phyloP scores from a whole-genome alignment of 192 early-diverging fungal genomes.

The Jimgerdemannia flammicorona region DNA sequence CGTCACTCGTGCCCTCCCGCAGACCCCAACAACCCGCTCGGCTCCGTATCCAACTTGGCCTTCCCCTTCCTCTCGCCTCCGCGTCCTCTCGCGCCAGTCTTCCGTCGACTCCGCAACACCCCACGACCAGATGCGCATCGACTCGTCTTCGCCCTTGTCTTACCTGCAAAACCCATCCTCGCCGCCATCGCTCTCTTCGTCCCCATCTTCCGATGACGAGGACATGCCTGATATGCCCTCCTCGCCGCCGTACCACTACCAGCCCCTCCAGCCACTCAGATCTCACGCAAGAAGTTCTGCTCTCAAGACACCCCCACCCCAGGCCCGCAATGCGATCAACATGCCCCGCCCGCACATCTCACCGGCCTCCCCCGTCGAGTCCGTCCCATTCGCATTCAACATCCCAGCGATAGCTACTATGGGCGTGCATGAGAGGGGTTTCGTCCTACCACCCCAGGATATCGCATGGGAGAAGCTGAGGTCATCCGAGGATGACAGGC shows the following conservation, averaged over 20 bases:
- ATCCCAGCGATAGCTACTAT: slow-evolving; percentile 3
- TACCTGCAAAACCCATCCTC: not conserved
- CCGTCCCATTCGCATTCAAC: slow-evolving; percentile 8
- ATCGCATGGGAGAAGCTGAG: slow-evolving; percentile 36
- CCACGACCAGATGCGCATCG: not conserved
- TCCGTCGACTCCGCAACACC: slow-evolving; percentile 4
- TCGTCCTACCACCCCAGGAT: slow-evolving; percentile 23
- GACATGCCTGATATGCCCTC: slow-evolving; percentile 8
- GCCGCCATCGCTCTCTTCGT: slow-evolving; percentile 32
- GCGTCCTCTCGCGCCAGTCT: not conserved
- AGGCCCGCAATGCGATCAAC: not conserved
- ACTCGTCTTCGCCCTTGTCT: not conserved
- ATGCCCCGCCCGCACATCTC: not conserved
- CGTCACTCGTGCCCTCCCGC: not conserved
- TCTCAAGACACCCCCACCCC: not conserved
- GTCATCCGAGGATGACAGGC: slow-evolving; percentile 34
- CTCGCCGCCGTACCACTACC: slow-evolving; percentile 3
- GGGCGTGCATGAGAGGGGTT: slow-evolving; percentile 7
- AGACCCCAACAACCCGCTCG: not conserved
- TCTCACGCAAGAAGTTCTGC: not conserved
- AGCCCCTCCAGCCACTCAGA: slow-evolving; percentile 8
- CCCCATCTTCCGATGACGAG: slow-evolving; percentile 32
- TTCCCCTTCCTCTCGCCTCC: slow-evolving; percentile 5
- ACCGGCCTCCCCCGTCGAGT: not conserved
- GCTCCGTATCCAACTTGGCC: not conserved